phyloP scores from a whole-genome alignment of 805 yeast genomes.

The Saccharomycopsis capsularis region DNA sequence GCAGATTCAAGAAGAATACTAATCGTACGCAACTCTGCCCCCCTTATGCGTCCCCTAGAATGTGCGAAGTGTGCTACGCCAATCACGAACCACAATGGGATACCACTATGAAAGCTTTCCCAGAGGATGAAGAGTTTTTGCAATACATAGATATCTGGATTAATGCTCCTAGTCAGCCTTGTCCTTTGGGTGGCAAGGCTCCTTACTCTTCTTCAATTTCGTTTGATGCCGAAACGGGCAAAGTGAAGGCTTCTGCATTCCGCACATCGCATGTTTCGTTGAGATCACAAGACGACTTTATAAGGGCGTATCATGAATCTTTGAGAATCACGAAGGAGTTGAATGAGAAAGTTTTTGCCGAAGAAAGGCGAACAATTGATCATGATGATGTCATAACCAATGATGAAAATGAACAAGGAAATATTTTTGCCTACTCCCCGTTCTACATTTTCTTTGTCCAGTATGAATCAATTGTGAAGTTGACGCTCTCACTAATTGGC shows the following conservation, averaged over 20 bases:
- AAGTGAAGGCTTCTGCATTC: conserved; percentile 56
- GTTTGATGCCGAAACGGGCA: conserved; percentile 32
- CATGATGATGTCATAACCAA: background rate
- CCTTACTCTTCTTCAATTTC: conserved; percentile 66
- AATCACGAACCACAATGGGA: conserved; percentile 57
- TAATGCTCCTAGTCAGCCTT: conserved; percentile 73
- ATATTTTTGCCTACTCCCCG: conserved; percentile 82
- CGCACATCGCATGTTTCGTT: conserved; percentile 75
- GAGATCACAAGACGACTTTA: conserved; percentile 77
- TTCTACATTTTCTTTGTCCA: conserved; percentile 92
- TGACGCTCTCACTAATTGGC: conserved; percentile 48
- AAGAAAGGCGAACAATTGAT: conserved; percentile 9
- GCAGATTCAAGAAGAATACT: conserved; percentile 54
- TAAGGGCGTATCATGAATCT: conserved; percentile 69
- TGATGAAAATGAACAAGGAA: background rate
- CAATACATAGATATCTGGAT: conserved; percentile 76
- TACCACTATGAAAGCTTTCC: conserved; percentile 75
- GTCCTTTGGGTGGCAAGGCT: conserved; percentile 94
- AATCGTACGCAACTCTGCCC: conserved; percentile 52
- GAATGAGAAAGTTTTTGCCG: conserved; percentile 26
- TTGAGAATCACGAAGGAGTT: conserved; percentile 57
- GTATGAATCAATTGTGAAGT: conserved; percentile 56
- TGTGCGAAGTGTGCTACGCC: conserved; percentile 67
- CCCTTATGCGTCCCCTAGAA: conserved; percentile 58
- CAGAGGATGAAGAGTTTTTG: conserved; percentile 64